Evolutionary conservation across 2,329 filamentous ascomycete genomes (phyloP).

Genomic region (Stylonectria norvegica): DNA sequence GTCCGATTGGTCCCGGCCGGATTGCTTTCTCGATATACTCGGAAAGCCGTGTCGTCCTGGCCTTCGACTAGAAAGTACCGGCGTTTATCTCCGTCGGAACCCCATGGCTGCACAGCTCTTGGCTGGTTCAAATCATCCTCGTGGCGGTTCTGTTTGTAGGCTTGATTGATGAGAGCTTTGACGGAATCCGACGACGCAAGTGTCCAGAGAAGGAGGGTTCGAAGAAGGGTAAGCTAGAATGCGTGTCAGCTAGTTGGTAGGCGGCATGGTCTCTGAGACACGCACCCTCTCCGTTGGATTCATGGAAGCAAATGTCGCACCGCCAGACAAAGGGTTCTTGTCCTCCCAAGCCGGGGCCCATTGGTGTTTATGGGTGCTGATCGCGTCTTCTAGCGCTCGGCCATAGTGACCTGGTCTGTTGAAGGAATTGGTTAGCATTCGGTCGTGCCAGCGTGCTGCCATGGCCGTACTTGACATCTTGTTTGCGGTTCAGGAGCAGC

Average conservation of each 20-base stretch:
- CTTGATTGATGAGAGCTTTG: slow-evolving; percentile 76
- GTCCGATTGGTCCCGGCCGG: slow-evolving; percentile 70
- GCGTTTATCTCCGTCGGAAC: slow-evolving; percentile 82
- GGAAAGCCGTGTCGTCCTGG: slow-evolving; percentile 87
- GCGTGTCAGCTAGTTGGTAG: slow-evolving; percentile 9
- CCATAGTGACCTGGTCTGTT: slow-evolving; percentile 84
- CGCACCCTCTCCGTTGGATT: slow-evolving; percentile 74
- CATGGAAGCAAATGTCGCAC: slow-evolving; percentile 79
- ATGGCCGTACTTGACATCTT: slow-evolving; percentile 88
- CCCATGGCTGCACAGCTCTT: slow-evolving; percentile 87
- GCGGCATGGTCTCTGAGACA: slow-evolving; percentile 1
- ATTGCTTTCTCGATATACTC: slow-evolving; percentile 91
- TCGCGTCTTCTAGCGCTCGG: slow-evolving; percentile 88
- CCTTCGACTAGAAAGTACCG: slow-evolving; percentile 94
- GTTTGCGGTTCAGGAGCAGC: slow-evolving; percentile 91
- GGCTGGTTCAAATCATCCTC: slow-evolving; percentile 79
- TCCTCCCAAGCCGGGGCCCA: slow-evolving; percentile 84
- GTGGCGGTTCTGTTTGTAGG: slow-evolving; percentile 83
- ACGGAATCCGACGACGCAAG: slow-evolving; percentile 83
- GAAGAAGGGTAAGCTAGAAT: slow-evolving; percentile 73
- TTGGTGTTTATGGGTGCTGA: slow-evolving; percentile 78
- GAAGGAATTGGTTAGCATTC: slow-evolving; percentile 20
- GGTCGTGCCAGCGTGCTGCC: background rate
- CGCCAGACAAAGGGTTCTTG: slow-evolving; percentile 77
- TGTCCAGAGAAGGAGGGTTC: slow-evolving; percentile 82